Percentiles rank a stretch among this genome's conserved stretches.
phyloP scores from a whole-genome alignment of 495 filamentous ascomycete genomes.

The Neurospora sp. region DNA sequence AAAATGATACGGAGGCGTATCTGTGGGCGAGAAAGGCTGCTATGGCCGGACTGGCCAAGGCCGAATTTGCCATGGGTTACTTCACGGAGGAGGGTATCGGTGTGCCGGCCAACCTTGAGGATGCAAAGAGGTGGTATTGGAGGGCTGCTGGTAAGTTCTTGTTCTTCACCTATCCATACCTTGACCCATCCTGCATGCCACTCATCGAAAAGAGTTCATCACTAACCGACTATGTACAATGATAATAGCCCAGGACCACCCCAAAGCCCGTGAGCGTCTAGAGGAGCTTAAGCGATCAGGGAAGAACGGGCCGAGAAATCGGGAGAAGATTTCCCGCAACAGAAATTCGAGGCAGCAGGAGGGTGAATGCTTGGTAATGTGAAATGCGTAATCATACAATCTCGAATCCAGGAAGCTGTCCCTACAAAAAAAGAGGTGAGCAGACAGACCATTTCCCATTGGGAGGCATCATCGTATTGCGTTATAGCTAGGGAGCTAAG shows the following conservation, averaged over 20 bases:
- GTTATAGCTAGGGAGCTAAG: background rate
- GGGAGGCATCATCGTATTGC: background rate
- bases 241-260: constrained; percentile 75
- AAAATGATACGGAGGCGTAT: constrained; percentile 93
- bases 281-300: constrained; percentile 83
- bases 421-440: background rate
- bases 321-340: constrained; percentile 74
- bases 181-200: background rate
- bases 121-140: constrained; percentile 98
- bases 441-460: background rate
- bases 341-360: constrained; percentile 77
- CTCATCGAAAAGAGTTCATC: background rate
- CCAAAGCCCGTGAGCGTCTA: constrained; percentile 81
- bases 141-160: constrained; percentile 79
- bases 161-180: background rate
- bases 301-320: constrained; percentile 51
- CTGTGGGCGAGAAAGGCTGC: constrained; percentile 95
- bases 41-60: constrained; percentile 72
- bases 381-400: background rate
- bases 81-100: constrained; percentile 95
- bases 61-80: constrained; percentile 96
- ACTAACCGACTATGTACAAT: constrained; percentile 11
- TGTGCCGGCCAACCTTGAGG: constrained; percentile 73
- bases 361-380: constrained; percentile 80
- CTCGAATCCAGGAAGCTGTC: background rate